These are phyloP conservation scores for Ascoidea rubescens DNA, from an alignment of 805 yeast species.

Conservation along the genomic window DNA sequence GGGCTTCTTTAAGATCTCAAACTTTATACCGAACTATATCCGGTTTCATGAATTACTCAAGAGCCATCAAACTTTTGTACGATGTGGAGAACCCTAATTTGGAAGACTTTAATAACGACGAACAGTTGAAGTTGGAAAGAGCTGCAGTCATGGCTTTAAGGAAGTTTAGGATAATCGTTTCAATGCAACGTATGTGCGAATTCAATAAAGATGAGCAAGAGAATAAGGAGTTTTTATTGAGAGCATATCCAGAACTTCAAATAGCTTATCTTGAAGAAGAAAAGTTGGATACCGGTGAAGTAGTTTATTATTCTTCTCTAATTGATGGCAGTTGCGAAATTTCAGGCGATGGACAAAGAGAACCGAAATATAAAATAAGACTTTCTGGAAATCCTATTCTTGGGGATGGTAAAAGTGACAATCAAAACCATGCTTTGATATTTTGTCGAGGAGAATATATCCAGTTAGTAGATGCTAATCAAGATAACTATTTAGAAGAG, in stretches of 20 bases:
- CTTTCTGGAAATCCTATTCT: conserved; percentile 72
- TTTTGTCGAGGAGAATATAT: conserved; percentile 73
- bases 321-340: conserved; percentile 61
- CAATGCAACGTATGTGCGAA: conserved; percentile 46
- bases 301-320: conserved; percentile 43
- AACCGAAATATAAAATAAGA: conserved; percentile 48
- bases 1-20: conserved; percentile 68
- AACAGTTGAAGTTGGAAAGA: conserved; percentile 24
- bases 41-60: conserved; percentile 60
- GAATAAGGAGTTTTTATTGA: conserved; percentile 40
- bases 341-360: conserved; percentile 39
- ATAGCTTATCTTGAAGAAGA: conserved; percentile 48
- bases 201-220: conserved; percentile 45
- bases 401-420: conserved; percentile 79
- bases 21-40: conserved; percentile 61
- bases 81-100: conserved; percentile 37
- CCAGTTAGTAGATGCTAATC: conserved; percentile 74
- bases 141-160: conserved; percentile 44
- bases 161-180: conserved; percentile 49
- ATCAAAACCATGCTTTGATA: conserved; percentile 63
- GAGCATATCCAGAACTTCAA: conserved; percentile 58
- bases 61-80: conserved; percentile 53
- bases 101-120: conserved; percentile 16
- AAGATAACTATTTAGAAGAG: conserved; percentile 71
- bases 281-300: conserved; percentile 22